Percentiles rank a stretch among this genome's conserved stretches.
Conservation (phyloP, 2,329 filamentous ascomycete genomes). For the Lizonia empirigonia region DNA sequence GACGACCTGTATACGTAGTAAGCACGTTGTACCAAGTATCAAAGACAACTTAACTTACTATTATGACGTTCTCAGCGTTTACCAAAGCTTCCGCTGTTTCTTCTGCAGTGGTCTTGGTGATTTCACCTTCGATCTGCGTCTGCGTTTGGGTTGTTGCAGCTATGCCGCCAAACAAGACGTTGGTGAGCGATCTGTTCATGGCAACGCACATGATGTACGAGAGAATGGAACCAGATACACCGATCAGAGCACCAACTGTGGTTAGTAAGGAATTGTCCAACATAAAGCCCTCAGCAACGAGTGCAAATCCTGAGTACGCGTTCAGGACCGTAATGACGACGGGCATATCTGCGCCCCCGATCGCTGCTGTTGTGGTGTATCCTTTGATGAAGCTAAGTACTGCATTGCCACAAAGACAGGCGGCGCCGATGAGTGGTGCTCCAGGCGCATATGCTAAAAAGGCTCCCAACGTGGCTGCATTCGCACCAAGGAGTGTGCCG, state of each 20-base stretch:
- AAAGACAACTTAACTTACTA: slow-evolving; percentile 54
- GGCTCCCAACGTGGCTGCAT: slow-evolving; percentile 80
- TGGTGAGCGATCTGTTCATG: slow-evolving; percentile 90
- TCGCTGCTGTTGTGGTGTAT: slow-evolving; percentile 84
- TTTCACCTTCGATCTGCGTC: slow-evolving; percentile 78
- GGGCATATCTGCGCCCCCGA: slow-evolving; percentile 93
- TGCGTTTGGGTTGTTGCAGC: slow-evolving; percentile 63
- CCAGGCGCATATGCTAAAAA: slow-evolving; percentile 83
- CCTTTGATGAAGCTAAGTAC: slow-evolving; percentile 82
- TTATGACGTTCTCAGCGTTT: slow-evolving; percentile 83
- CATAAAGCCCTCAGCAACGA: slow-evolving; percentile 93
- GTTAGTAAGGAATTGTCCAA: slow-evolving; percentile 84
- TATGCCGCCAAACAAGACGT: slow-evolving; percentile 86
- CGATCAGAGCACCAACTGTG: slow-evolving; percentile 84
- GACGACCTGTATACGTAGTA: slow-evolving; percentile 58
- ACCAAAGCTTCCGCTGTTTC: slow-evolving; percentile 78
- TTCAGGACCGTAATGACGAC: slow-evolving; percentile 91
- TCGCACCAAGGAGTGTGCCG: slow-evolving; percentile 72
- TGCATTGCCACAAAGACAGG: slow-evolving; percentile 76
- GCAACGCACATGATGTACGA: slow-evolving; percentile 73
- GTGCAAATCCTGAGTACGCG: slow-evolving; percentile 86
- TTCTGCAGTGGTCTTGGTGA: slow-evolving; percentile 78
- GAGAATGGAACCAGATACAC: slow-evolving; percentile 85
- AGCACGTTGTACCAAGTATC: background rate
- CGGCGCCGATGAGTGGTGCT: slow-evolving; percentile 77